Base-by-base conservation (phyloP, 768 basidiomycete species). In the Lactarius deliciosus region DNA sequence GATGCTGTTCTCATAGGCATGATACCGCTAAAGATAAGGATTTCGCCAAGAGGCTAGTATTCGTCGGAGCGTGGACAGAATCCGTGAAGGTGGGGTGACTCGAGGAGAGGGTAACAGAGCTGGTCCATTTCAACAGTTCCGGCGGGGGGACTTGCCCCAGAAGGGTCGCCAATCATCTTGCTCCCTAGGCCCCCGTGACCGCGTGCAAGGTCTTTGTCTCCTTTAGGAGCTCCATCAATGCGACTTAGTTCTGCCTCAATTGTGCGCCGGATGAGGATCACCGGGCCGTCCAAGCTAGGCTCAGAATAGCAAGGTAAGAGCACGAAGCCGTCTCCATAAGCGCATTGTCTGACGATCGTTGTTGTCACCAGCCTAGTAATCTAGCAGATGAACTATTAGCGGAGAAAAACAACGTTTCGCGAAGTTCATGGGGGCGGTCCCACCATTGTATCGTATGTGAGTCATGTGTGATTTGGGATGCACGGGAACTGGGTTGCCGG, bases 311-410 rank as follows among this genome's bases (percentile, higher is more conserved):
- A 92, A 3, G 84, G 81, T 61, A 86, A 90, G 73, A 92, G 92
- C 38, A 78, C 94, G 5, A 83, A 89, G 61, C 81, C 94, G 32
- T 88, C 90, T 15, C 93, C 92, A 2, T 78, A 79, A 40, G 79
- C 80, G 11, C 82, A 90, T 65, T 81, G 93, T 64, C 81, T 96
- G 45, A 86, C 89, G 0, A 87, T 93, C 40, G 36, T 38, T 68
- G 83, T 86, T 60, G 92, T 30, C 30, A 96, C 86, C 61, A 92
- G 89, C 57, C 81, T 94, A 1, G 89, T 91, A 5, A 76, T 81
- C 96, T 94, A 0, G 94, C 92, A 2, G 92, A 95, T 34, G 94
- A 95, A 72, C 94, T 94, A 1, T 94, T 90, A 0, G 81, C 81
- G 94, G 57, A 92, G 87, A 75, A 91, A 87, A 9, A 34, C 34